Evolutionary conservation across 352 stramenopile genomes (phyloP), one percentile per base, ranked within the genome.

Genomic region (Peronospora destructor): DNA sequence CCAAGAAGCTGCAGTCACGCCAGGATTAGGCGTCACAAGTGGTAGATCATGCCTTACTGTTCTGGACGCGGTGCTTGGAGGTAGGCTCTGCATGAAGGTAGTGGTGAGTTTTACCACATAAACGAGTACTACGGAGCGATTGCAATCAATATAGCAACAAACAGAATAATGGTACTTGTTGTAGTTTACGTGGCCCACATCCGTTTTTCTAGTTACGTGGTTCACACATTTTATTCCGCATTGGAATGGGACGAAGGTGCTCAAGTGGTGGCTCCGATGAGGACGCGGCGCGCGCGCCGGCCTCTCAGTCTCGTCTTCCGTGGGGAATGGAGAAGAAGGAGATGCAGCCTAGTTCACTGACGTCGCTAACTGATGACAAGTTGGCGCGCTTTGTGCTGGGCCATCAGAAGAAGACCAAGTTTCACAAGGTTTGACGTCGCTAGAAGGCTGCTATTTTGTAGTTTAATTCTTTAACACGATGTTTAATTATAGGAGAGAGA

Each of bases 371-470:
- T 25, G 78, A 89, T 60, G 78, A 89, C 50, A 89, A 89, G 49
- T 59, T 89, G 41, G 78, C 78, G 62, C 73, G 76, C 9, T 89
- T 89, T 39, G 77, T 83, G 32, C 62, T 94, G 29, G 83, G 80
- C 11, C 61, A 75, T 45, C 74, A 90, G 61, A 87, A 87, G 53
- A 94, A 94, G 48, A 90, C 77, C 63, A 89, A 87, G 67, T 94
- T 91, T 45, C 74, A 91, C 46, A 87, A 88, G 66, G 78, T 85
- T 32, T 45, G 56, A 12, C 40, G 58, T 16, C 9, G 19, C 7
- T 41, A 19, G 19, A 21, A 41, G 32, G 16, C 13, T 26, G 30
- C 23, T 64, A 39, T 19, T 32, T 57, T 21, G 32, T 46, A 35
- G 29, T 5, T 35, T 41, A n/a, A 43, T 49, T 40, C 1, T 44